These are phyloP conservation scores for Zoysia matrella DNA, from an alignment of 202 grass and related monocot genomes.

Conservation along the genomic window DNA sequence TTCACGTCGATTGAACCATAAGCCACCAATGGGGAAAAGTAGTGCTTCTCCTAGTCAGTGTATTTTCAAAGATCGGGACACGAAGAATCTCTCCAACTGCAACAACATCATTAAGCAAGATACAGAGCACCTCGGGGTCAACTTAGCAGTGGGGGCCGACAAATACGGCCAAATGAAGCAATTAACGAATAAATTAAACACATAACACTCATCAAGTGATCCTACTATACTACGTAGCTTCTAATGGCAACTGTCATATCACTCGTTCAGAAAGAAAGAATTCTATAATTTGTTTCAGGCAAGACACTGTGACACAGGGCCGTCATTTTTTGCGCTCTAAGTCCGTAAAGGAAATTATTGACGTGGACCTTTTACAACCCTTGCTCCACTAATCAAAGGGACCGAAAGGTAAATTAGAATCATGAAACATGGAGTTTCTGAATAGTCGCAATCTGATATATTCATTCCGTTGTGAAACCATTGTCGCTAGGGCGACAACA, in stretches of 20 bases:
- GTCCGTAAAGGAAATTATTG: conserved; percentile 29
- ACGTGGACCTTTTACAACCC: not conserved
- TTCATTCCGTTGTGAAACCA: not conserved
- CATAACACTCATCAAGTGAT: conserved; percentile 11
- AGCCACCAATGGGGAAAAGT: conserved; percentile 40
- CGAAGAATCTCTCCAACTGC: conserved; percentile 61
- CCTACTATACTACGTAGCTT: not conserved
- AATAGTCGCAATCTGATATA: conserved; percentile 34
- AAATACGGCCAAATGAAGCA: conserved; percentile 40
- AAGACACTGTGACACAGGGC: not conserved
- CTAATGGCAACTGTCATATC: conserved; percentile 24
- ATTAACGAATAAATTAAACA: conserved; percentile 23
- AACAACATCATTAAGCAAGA: conserved; percentile 34
- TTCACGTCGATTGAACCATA: conserved; percentile 52
- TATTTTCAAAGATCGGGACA: conserved; percentile 53
- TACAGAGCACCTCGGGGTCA: conserved; percentile 21
- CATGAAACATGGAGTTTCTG: not conserved
- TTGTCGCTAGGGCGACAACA: no score
- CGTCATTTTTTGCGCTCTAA: not conserved
- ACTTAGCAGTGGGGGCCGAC: not conserved
- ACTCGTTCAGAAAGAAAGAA: not conserved
- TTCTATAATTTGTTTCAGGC: conserved; percentile 1
- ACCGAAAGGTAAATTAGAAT: conserved; percentile 34
- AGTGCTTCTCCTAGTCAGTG: conserved; percentile 67
- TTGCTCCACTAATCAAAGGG: conserved; percentile 40